Conservation (phyloP, 1,284 basidiomycete species). For the Papiliotrema laurentii region DNA sequence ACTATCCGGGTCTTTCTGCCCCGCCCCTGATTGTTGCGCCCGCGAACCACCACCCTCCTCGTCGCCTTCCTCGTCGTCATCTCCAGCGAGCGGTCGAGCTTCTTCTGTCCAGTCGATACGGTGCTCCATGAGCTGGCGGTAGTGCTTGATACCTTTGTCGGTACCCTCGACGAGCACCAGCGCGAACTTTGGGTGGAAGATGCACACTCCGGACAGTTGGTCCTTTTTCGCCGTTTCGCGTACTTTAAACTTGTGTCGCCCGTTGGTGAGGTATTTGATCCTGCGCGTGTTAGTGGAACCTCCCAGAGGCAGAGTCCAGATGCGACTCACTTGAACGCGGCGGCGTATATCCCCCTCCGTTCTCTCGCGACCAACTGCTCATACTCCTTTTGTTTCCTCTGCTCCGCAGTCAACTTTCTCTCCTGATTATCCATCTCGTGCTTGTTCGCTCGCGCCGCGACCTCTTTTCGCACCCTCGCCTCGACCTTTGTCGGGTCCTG, state of each 20-base stretch:
- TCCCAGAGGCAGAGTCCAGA: background rate
- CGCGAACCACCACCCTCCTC: slow-evolving; percentile 52
- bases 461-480: slow-evolving; percentile 86
- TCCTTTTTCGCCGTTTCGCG: slow-evolving; percentile 91
- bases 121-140: slow-evolving; percentile 79
- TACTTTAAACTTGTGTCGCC: slow-evolving; percentile 92
- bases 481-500: slow-evolving; percentile 96
- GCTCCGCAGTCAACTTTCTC: slow-evolving; percentile 85
- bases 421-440: slow-evolving; percentile 91
- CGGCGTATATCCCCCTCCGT: slow-evolving; percentile 76
- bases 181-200: slow-evolving; percentile 83
- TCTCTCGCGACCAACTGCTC: slow-evolving; percentile 79
- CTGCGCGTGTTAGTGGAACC: slow-evolving; percentile 45
- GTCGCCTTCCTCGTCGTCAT: slow-evolving; percentile 58
- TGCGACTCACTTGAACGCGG: slow-evolving; percentile 76
- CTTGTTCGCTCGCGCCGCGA: slow-evolving; percentile 76
- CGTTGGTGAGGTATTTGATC: slow-evolving; percentile 84
- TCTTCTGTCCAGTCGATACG: slow-evolving; percentile 95
- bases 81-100: slow-evolving; percentile 68
- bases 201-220: slow-evolving; percentile 77
- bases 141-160: slow-evolving; percentile 76
- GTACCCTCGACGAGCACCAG: slow-evolving; percentile 93
- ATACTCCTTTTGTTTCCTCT: slow-evolving; percentile 79
- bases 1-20: slow-evolving; percentile 50
- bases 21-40: slow-evolving; percentile 46